Evolutionary conservation across 768 basidiomycete species (phyloP).

Genomic region (Lentinula edodes): DNA sequence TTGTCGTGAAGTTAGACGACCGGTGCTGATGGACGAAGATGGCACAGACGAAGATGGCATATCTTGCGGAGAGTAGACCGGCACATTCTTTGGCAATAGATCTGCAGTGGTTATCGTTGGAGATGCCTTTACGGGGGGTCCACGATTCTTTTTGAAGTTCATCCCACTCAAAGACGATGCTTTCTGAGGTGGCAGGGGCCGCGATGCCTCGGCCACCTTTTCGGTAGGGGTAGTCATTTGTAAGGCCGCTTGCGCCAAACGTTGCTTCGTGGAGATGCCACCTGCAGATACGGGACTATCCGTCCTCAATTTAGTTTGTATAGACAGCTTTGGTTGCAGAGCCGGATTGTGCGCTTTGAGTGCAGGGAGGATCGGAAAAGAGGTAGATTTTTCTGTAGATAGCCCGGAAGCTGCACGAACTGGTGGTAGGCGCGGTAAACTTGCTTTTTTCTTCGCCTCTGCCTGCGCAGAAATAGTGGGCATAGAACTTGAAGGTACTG

Average conservation of each 20-base stretch:
- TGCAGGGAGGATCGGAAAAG: background rate
- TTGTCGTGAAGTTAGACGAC: background rate
- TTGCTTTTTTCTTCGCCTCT: background rate
- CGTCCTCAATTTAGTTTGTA: background rate
- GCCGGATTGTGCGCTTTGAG: slow-evolving; percentile 1
- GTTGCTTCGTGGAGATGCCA: slow-evolving; percentile 30
- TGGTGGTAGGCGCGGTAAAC: background rate
- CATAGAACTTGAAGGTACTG: background rate
- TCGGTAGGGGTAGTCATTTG: slow-evolving; percentile 18
- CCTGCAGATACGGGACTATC: slow-evolving; percentile 15
- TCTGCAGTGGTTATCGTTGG: background rate
- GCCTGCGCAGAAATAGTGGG: background rate
- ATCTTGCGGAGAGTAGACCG: background rate
- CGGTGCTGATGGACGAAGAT: background rate
- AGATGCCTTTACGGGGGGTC: background rate
- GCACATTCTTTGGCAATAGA: background rate
- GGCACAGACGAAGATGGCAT: background rate
- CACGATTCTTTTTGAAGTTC: slow-evolving; percentile 26
- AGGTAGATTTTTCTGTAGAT: background rate
- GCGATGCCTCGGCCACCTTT: background rate
- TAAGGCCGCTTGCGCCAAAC: slow-evolving; percentile 22
- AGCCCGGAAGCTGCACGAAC: background rate
- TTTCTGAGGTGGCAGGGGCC: slow-evolving; percentile 2
- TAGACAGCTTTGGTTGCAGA: background rate
- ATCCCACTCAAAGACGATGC: slow-evolving; percentile 14